A percentile compares a stretch with the other conserved stretches of the same genome.
These are phyloP conservation scores for Penicillium hesseltinei DNA, from an alignment of 2,329 filamentous ascomycete genomes.

Conservation along the genomic window DNA sequence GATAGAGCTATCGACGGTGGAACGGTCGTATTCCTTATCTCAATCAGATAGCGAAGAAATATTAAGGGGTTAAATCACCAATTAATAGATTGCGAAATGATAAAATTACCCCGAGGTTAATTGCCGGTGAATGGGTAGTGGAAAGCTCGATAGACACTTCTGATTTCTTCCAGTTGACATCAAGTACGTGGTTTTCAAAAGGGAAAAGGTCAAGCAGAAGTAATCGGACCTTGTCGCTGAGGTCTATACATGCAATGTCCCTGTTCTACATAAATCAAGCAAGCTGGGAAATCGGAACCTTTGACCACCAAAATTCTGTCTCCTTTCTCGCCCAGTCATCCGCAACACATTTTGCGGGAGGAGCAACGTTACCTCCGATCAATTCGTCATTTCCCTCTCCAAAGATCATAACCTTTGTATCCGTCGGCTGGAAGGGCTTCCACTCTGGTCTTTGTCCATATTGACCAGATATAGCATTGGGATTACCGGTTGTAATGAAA, in stretches of 20 bases:
- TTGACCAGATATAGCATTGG: conserved; percentile 38
- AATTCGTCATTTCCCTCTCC: conserved; percentile 52
- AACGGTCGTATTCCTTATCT: too few relatives aligned
- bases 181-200: too few relatives aligned
- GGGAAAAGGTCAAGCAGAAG: neutral
- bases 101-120: too few relatives aligned
- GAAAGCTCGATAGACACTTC: too few relatives aligned
- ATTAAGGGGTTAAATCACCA: too few relatives aligned
- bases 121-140: too few relatives aligned
- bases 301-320: conserved; percentile 49
- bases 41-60: too few relatives aligned
- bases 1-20: too few relatives aligned
- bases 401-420: conserved; percentile 44
- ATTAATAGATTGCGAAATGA: too few relatives aligned
- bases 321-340: conserved; percentile 47
- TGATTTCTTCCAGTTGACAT: too few relatives aligned
- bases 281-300: conserved; percentile 30
- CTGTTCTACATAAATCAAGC: neutral
- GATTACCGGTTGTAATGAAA: conserved; percentile 50
- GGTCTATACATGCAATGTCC: neutral
- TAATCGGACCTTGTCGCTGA: neutral
- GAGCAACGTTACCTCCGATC: conserved; percentile 43
- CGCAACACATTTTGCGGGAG: conserved; percentile 41
- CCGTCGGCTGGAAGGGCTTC: conserved; percentile 33
- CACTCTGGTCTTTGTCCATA: conserved; percentile 37